Base-by-base conservation (phyloP, 371 early-diverging fungal species). In the Umbelopsis sp. region DNA sequence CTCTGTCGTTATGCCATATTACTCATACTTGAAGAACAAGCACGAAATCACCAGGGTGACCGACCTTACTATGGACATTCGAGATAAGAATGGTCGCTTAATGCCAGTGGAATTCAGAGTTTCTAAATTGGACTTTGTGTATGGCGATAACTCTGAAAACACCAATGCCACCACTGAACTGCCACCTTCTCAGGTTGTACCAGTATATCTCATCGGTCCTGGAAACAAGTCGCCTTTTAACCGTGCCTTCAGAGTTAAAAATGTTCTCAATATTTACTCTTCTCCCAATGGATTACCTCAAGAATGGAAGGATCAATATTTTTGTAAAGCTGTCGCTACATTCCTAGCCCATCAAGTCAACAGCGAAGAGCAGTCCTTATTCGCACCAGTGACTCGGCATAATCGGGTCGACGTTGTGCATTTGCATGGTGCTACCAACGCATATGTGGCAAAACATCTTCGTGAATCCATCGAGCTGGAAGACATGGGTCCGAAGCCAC, bases 271-370 rank as follows among this genome's bases (percentile, higher is more conserved):
- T 2, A 87, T 90, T 24, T 86, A 90, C 64, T 79, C 72, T 1
- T 75, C 83, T 0, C 81, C 84, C 24, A 72, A 72, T 10, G 84
- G 82, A n/a, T 68, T 90, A 22, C 86, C 88, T 0, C 77, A 73
- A 32, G 90, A 90, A 67, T 90, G 90, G 89, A 83, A 78, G 65
- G 87, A 90, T 69, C 85, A 85, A 8, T 90, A 83, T 57, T 90
- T 90, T 68, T 69, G 70, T 32, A 90, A 90, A 69, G 90, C 89
- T 4, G 86, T 77, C 0, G 84, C 89, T 0, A 73, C 81, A 0
- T 86, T 90, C 70, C 71, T 90, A 29, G 73, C 79, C 29, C 79
- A 82, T 69, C 80, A 80, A 50, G 73, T 80, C 1, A 78, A 83
- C n/a, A 75, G 75, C 46, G 74, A 84, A 25, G 89, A 89, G 50